Evolutionary conservation across 1,284 basidiomycete species (phyloP), one percentile per base, ranked within the genome.

Genomic region (Fomitopsis palustris): DNA sequence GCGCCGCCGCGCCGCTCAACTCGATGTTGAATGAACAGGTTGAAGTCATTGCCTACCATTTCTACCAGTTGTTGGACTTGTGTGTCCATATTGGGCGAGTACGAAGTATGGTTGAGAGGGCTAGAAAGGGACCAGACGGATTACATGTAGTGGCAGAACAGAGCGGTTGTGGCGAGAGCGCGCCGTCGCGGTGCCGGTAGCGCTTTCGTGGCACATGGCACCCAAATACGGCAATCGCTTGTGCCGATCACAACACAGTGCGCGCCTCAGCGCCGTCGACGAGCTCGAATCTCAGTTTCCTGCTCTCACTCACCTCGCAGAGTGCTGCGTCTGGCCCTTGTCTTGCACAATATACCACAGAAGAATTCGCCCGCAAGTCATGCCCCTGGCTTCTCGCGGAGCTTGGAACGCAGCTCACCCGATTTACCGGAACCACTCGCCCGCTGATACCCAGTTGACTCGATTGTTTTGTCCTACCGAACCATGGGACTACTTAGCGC

Each of bases 41-140:
- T 21, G 16, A 47, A n/a, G 12, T 2, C 6, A 16, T 25, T 16
- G 54, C 63, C 21, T 56, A 75, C 75, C 75, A 77, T 77, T 56
- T 77, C 75, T 4, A 77, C 70, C 19, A 77, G 74, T 61, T 77
- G 75, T 55, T 67, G 62, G 6, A 76, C 63, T 56, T 75, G 70
- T 27, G 59, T 68, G 49, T 76, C 72, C 75, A 75, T 76, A 25
- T 37, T 52, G 49, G 23, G 33, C 17, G 29, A 33, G 29, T 4
- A 47, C 23, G 7, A 9, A 12, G 7, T 6, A 21, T 4, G 14
- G 19, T 12, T 12, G 27, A 16, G 29, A 4, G 25, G 25, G 25
- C 23, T 5, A 16, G 25, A 29, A 47, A 27, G 45, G n/a, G 45
- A 47, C 25, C 17, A 16, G 45, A 47, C 45, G 25, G 25, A 29